These are phyloP conservation scores for Entomortierella lignicola DNA, from an alignment of 192 early-diverging fungal species.

Conservation along the genomic window DNA sequence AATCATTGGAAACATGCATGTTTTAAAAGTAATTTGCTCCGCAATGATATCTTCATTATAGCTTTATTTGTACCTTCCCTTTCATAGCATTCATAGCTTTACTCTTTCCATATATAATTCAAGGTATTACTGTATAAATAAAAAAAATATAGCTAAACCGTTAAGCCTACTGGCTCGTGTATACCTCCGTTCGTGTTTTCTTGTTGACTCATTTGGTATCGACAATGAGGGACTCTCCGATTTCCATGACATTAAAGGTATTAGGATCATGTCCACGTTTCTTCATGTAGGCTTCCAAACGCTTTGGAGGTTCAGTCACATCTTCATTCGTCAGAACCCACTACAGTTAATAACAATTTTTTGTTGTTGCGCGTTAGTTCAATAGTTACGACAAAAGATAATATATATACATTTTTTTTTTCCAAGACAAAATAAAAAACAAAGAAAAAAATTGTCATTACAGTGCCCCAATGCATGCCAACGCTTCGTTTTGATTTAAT, in stretches of 20 bases:
- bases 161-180: neutral
- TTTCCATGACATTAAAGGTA: slow-evolving; percentile 58
- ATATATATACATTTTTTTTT: too few relatives aligned
- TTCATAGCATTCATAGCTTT: too few relatives aligned
- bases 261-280: slow-evolving; percentile 60
- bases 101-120: too few relatives aligned
- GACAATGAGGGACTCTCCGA: slow-evolving; percentile 62
- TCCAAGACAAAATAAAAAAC: neutral
- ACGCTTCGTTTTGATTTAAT: slow-evolving; percentile 71
- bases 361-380: too few relatives aligned
- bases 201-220: slow-evolving; percentile 4
- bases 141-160: too few relatives aligned
- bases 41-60: too few relatives aligned
- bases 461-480: slow-evolving; percentile 89
- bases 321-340: slow-evolving; percentile 81
- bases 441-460: slow-evolving; percentile 5
- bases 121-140: too few relatives aligned
- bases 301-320: slow-evolving; percentile 73
- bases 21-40: too few relatives aligned
- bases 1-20: too few relatives aligned
- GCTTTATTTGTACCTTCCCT: too few relatives aligned
- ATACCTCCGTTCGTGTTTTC: neutral
- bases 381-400: too few relatives aligned
- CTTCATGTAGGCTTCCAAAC: slow-evolving; percentile 66
- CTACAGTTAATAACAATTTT: slow-evolving; percentile 10